A percentile compares a stretch with the other conserved stretches of the same genome.
These are phyloP conservation scores for Candida schatavii DNA, from an alignment of 805 yeast genomes.

Conservation along the genomic window DNA sequence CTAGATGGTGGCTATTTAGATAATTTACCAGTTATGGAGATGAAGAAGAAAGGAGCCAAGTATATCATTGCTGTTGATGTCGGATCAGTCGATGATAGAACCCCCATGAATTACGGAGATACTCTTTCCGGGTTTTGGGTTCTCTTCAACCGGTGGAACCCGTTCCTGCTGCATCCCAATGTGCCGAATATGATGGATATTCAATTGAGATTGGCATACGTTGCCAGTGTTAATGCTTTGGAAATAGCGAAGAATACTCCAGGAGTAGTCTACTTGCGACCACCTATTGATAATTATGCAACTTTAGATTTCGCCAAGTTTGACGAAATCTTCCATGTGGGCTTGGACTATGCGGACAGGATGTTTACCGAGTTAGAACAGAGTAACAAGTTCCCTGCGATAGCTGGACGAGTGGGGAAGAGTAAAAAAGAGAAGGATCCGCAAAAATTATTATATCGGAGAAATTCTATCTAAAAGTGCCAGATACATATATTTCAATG, in stretches of 20 bases:
- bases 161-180: constrained; percentile 81
- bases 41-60: constrained; percentile 86
- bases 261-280: constrained; percentile 84
- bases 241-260: constrained; percentile 82
- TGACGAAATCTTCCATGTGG: constrained; percentile 83
- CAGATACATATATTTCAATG: no score
- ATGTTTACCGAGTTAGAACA: constrained; percentile 51
- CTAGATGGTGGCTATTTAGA: constrained; percentile 96
- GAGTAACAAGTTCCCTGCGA: constrained; percentile 54
- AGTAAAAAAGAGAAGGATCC: constrained; percentile 19
- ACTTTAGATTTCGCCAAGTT: constrained; percentile 91
- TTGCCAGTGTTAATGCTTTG: constrained; percentile 89
- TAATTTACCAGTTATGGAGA: constrained; percentile 87
- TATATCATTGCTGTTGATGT: constrained; percentile 92
- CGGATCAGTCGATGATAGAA: constrained; percentile 89
- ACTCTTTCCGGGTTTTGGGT: constrained; percentile 93
- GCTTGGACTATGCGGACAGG: constrained; percentile 67
- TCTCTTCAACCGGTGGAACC: constrained; percentile 79
- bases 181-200: constrained; percentile 95
- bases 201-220: constrained; percentile 89
- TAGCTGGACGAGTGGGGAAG: constrained; percentile 48
- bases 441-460: constrained; percentile 38
- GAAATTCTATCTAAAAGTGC: constrained; percentile 58
- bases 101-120: constrained; percentile 90
- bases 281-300: constrained; percentile 90